These are phyloP conservation scores for Pelargonium fulgidum DNA, from an alignment of 441 rosid genomes.

Conservation along the genomic window DNA sequence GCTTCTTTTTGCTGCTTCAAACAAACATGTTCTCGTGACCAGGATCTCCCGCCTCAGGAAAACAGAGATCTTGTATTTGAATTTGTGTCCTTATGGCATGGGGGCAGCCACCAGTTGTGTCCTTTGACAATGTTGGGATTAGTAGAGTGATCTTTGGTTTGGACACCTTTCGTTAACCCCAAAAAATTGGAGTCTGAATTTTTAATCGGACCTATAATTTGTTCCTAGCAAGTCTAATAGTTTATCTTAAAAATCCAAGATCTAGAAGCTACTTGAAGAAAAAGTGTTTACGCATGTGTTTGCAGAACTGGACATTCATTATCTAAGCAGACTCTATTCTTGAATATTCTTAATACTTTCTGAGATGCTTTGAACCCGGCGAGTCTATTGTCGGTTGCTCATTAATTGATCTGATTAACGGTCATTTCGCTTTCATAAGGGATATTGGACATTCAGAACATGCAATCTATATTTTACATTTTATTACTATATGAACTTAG, in stretches of 20 bases:
- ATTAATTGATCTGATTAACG: background rate
- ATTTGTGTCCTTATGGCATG: background rate
- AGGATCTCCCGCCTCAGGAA: constrained; percentile 2
- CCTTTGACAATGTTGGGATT: background rate
- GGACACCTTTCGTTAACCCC: constrained; percentile 1
- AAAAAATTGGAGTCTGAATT: background rate
- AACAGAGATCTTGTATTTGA: background rate
- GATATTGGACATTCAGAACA: background rate
- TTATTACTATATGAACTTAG: background rate
- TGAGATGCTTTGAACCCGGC: background rate
- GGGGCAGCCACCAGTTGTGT: background rate
- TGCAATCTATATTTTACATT: background rate
- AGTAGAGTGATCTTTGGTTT: background rate
- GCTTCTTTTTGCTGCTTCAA: constrained; percentile 6
- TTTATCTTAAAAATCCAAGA: constrained; percentile 3
- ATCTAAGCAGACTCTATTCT: background rate
- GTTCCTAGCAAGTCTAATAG: background rate
- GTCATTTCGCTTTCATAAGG: constrained; percentile 5
- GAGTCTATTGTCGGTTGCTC: background rate
- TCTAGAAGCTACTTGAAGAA: background rate
- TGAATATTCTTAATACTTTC: background rate
- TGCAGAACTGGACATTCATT: no score
- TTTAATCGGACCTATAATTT: background rate
- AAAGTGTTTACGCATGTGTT: background rate
- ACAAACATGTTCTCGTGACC: background rate